A percentile compares a stretch with the other conserved stretches of the same genome.
These are phyloP conservation scores for Crepidotus variabilis DNA, from an alignment of 768 basidiomycete genomes.

Conservation along the genomic window DNA sequence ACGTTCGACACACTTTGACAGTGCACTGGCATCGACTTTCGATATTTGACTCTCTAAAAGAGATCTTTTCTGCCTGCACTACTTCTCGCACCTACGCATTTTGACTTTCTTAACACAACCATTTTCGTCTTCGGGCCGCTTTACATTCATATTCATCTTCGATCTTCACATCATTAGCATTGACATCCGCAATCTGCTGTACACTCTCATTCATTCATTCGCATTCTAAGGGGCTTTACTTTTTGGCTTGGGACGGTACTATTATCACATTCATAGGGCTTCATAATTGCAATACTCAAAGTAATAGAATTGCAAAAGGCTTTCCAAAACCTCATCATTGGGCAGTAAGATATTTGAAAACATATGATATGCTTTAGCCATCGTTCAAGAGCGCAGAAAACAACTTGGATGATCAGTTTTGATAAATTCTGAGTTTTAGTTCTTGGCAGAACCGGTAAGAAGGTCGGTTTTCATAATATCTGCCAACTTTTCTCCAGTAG, in stretches of 20 bases:
- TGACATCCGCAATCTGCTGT: not conserved
- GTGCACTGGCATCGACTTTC: not conserved
- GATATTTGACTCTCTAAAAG: not conserved
- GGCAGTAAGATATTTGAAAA: not conserved
- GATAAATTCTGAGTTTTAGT: too few species aligned
- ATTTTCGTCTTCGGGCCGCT: not conserved
- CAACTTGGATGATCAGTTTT: not conserved
- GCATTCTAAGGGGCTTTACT: not conserved
- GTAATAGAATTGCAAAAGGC: not conserved
- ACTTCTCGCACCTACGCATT: not conserved
- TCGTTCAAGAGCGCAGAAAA: too few species aligned
- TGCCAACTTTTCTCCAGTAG: slow-evolving; percentile 26
- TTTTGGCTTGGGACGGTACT: not conserved
- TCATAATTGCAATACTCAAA: not conserved
- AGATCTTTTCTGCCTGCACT: not conserved
- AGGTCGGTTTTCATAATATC: slow-evolving; percentile 27
- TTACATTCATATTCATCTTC: not conserved
- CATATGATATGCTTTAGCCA: too few species aligned
- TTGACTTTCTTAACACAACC: not conserved
- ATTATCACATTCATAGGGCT: not conserved
- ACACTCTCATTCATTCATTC: not conserved
- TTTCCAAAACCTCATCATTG: not conserved
- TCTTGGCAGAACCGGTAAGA: not conserved
- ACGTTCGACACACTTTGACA: not conserved
- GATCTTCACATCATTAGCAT: not conserved